phyloP scores from a whole-genome alignment of 2,329 filamentous ascomycete species.

The Hypoxylon sp. region DNA sequence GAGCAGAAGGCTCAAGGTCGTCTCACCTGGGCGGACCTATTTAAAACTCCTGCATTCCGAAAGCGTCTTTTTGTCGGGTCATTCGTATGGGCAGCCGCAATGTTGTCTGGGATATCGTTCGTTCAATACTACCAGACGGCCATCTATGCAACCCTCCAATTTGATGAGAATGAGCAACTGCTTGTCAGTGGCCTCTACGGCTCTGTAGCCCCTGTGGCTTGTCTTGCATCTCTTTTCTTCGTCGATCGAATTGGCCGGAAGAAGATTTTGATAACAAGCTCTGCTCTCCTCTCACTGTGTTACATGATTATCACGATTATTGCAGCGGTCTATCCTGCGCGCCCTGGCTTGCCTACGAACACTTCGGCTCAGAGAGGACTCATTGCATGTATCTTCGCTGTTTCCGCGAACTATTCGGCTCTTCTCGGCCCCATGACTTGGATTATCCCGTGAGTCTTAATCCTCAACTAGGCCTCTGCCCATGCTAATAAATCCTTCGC shows the following conservation, averaged over 20 bases:
- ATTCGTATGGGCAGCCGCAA: constrained; percentile 60
- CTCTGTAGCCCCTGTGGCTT: constrained; percentile 57
- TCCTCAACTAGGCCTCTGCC: background rate
- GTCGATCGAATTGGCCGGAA: constrained; percentile 57
- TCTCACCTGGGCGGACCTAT: constrained; percentile 55
- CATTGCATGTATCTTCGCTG: constrained; percentile 60
- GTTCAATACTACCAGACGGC: constrained; percentile 61
- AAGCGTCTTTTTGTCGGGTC: constrained; percentile 58
- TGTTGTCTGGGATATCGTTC: constrained; percentile 60
- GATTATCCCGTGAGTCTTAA: constrained; percentile 58
- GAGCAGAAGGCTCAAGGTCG: constrained; percentile 51
- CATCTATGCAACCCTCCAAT: constrained; percentile 60
- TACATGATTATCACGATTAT: constrained; percentile 60
- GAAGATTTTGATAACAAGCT: constrained; percentile 57
- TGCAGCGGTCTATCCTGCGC: constrained; percentile 56
- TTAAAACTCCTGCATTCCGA: constrained; percentile 55
- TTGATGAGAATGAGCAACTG: constrained; percentile 56
- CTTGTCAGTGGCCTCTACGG: constrained; percentile 60
- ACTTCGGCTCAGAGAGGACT: constrained; percentile 57
- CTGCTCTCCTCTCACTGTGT: constrained; percentile 55
- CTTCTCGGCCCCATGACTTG: constrained; percentile 60
- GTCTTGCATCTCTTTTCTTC: constrained; percentile 57
- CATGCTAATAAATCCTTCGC: background rate
- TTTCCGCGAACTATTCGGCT: constrained; percentile 58
- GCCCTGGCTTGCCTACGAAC: constrained; percentile 56